A percentile compares a stretch with the other conserved stretches of the same genome.
Evolutionary conservation across 164 flowering plant species (phyloP).

Genomic region (Vitis rotundifolia): DNA sequence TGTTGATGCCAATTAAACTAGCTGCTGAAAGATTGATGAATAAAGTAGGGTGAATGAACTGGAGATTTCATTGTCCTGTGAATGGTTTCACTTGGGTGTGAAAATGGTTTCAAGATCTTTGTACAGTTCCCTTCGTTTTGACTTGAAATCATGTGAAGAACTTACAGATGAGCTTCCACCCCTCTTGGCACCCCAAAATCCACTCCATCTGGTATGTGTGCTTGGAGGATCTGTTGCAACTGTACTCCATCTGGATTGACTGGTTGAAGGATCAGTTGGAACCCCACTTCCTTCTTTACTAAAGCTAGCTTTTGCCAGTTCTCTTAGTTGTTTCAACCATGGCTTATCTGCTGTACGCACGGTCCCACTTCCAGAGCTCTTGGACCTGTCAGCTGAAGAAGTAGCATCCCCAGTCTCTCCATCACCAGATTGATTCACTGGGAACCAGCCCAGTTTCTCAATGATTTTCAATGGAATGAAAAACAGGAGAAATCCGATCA

Average conservation of each 20-base stretch:
- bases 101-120: conserved; percentile 86
- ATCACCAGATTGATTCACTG: conserved; percentile 2
- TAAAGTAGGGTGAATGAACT: no score
- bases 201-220: conserved; percentile 37
- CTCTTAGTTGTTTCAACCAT: conserved; percentile 80
- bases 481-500: conserved; percentile 50
- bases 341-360: conserved; percentile 60
- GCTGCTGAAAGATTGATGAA: no score
- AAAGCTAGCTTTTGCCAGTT: conserved; percentile 82
- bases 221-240: no score
- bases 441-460: conserved; percentile 33
- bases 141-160: conserved; percentile 53
- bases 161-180: conserved; percentile 67
- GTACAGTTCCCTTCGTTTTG: conserved; percentile 53
- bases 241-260: conserved; percentile 45
- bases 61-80: no score
- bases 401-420: conserved; percentile 27
- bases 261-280: conserved; percentile 63
- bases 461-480: conserved; percentile 47
- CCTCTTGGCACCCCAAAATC: conserved; percentile 52
- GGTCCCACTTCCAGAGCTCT: conserved; percentile 49
- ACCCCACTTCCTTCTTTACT: conserved; percentile 42
- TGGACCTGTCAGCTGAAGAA: conserved; percentile 31
- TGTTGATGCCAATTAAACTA: no score
- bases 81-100: conserved; percentile 42